Conservation (phyloP, 2,329 filamentous ascomycete species). For the Epichloe gansuensis region DNA sequence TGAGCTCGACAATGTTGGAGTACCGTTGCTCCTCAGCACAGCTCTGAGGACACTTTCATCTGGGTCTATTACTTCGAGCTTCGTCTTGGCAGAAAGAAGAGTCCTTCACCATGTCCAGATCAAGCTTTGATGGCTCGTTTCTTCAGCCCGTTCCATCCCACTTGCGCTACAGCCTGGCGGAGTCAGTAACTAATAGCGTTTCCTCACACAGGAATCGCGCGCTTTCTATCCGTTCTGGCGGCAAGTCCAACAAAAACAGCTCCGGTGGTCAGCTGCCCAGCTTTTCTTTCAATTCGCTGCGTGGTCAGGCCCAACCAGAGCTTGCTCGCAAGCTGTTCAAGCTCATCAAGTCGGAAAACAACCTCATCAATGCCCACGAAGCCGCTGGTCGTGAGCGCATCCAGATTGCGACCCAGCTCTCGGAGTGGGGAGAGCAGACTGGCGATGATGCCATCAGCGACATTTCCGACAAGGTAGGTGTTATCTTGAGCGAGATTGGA, state of each 20-base stretch:
- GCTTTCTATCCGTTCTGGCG: constrained; percentile 58
- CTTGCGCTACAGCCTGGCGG: constrained; percentile 8
- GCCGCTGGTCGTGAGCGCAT: constrained; percentile 72
- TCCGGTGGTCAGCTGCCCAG: constrained; percentile 38
- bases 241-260: constrained; percentile 33
- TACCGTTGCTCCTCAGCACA: not conserved
- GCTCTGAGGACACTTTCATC: not conserved
- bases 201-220: constrained; percentile 51
- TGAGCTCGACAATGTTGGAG: not conserved
- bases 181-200: constrained; percentile 16
- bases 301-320: constrained; percentile 74
- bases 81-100: not conserved
- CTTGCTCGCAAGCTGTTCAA: constrained; percentile 79
- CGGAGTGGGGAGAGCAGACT: constrained; percentile 91
- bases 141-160: constrained; percentile 10
- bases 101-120: constrained; percentile 17
- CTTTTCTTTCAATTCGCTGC: constrained; percentile 78
- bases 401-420: constrained; percentile 77
- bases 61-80: not conserved
- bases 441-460: constrained; percentile 78
- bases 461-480: constrained; percentile 89
- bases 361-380: constrained; percentile 74
- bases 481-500: constrained; percentile 81
- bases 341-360: constrained; percentile 91
- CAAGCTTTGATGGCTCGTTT: constrained; percentile 18